Percentiles rank a stretch among this genome's conserved stretches.
phyloP scores from a whole-genome alignment of 148 eudicot genomes.

The Rhododendron molle region DNA sequence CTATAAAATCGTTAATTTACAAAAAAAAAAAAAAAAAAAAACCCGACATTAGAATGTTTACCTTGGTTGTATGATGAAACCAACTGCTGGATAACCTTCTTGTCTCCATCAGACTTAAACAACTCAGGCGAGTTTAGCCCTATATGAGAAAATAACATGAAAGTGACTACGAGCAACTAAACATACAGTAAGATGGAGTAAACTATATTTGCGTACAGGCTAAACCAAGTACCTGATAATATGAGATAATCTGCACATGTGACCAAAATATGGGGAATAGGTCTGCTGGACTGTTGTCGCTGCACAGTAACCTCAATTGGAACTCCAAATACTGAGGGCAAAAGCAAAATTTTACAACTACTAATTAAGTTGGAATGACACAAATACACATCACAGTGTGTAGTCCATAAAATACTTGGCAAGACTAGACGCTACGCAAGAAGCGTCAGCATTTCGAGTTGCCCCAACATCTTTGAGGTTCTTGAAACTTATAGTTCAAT shows the following conservation, averaged over 20 bases:
- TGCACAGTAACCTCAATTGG: conserved; percentile 77
- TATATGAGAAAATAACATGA: conserved; percentile 18
- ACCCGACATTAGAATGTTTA: conserved; percentile 12
- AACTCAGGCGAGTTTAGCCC: conserved; percentile 71
- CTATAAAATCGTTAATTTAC: no score
- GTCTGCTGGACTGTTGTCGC: conserved; percentile 68
- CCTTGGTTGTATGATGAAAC: conserved; percentile 93
- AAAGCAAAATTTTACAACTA: neutral
- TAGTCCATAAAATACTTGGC: neutral
- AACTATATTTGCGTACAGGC: neutral
- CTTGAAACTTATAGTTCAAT: neutral
- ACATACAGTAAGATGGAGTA: neutral
- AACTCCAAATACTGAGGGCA: conserved; percentile 70
- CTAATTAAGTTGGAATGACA: neutral
- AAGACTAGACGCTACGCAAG: neutral
- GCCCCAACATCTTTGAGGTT: neutral
- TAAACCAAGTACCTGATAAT: conserved; percentile 57
- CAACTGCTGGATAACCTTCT: conserved; percentile 69
- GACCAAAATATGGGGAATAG: conserved; percentile 68
- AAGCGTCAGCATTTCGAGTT: neutral
- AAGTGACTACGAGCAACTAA: neutral
- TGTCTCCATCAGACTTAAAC: conserved; percentile 83
- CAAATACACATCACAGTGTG: neutral
- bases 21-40: neutral
- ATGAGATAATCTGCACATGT: conserved; percentile 89